Base-by-base conservation (phyloP, 805 yeast genomes). In the Yamadazyma endophytica region DNA sequence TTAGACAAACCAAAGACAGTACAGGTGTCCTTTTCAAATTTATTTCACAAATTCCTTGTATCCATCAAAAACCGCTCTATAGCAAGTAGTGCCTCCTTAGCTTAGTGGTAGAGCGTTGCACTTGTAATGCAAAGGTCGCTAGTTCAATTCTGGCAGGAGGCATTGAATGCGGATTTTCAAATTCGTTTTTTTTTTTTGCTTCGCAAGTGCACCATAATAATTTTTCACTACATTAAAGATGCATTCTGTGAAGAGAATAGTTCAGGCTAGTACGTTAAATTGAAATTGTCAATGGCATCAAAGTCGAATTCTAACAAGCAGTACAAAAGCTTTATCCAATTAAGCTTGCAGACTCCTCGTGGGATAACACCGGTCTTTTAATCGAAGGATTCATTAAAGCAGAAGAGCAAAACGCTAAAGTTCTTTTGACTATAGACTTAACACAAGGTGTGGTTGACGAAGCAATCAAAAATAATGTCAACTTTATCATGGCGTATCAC, bases 101-200 rank as follows among this genome's bases (percentile, higher is more conserved):
- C 95, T 85, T 84, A 86, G 96, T 83, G 95, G 95, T 85, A 86
- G 92, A 85, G 95, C 95, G 95, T 83, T 82, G 95, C 96, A 86
- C 96, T 86, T 86, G 96, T 86, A 86, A 83, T 83, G 94, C 92
- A 81, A 82, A 82, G 90, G 88, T 82, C 90, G 87, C 86, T 80
- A 81, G 88, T 80, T 80, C 87, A 79, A 80, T 77, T 78, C 87
- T 79, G 86, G 82, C 83, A 79, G 73, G 75, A 63, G 86, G 86
- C 86, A 77, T 45, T 33, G n/a, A n/a, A n/a, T n/a, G n/a, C n/a
- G n/a, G n/a, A n/a, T n/a, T n/a, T n/a, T n/a, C n/a, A 20, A 9
- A 9, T 20, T 20, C 11, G 9, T 20, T 11, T 20, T 20, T 11
- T 20, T 20, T 20, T 11, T 20, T 20, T 9, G 9, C 21, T 20